Conservation (phyloP, 257 asterid genomes). For the Solanum pinnatisectum region DNA sequence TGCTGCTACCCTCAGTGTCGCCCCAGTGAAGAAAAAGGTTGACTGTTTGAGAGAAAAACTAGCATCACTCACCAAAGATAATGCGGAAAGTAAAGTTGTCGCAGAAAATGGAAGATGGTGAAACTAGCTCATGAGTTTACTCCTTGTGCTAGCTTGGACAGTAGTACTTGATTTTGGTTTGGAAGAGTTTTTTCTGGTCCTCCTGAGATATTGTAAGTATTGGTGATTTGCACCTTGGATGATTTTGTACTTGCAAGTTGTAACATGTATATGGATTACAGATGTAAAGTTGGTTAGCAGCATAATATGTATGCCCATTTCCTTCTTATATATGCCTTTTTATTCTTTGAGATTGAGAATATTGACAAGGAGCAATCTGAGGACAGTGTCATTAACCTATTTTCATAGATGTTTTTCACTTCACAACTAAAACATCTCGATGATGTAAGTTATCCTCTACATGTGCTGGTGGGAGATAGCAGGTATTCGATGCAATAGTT, state of each 20-base stretch:
- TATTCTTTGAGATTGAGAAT: background rate
- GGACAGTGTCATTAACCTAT: background rate
- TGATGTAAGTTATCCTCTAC: background rate
- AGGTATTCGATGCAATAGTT: background rate
- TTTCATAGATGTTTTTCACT: background rate
- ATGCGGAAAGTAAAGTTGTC: slow-evolving; percentile 10
- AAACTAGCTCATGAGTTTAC: background rate
- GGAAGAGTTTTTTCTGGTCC: background rate
- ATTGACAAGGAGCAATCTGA: background rate
- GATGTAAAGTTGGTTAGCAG: background rate
- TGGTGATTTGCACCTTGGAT: background rate
- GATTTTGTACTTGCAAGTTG: background rate
- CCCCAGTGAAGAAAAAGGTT: slow-evolving; percentile 32
- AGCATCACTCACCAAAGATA: slow-evolving; percentile 2
- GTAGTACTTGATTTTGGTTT: background rate
- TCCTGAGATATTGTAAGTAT: background rate
- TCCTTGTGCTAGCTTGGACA: background rate
- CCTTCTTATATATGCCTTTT: background rate
- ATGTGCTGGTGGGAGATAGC: background rate
- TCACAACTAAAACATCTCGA: background rate
- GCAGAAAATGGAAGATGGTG: slow-evolving; percentile 27
- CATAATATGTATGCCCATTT: background rate
- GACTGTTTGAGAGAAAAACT: slow-evolving; percentile 21
- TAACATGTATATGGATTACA: background rate
- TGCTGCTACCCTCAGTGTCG: slow-evolving; percentile 21